These are phyloP conservation scores for Boletellus sp. DNA, from an alignment of 768 basidiomycete species.

Conservation along the genomic window DNA sequence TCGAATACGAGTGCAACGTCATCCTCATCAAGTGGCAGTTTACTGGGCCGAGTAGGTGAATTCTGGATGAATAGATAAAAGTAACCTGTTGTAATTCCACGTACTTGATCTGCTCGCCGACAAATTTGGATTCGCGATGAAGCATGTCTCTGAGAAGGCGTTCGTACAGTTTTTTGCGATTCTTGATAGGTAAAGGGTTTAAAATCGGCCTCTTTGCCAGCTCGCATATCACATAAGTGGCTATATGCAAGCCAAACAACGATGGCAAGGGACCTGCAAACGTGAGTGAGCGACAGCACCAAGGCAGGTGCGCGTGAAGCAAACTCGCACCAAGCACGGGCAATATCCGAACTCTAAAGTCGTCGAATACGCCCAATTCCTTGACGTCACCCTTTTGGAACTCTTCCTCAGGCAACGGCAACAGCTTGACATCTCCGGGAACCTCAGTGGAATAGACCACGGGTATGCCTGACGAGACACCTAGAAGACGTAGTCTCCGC, in stretches of 20 bases:
- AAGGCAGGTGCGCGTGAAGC: not conserved
- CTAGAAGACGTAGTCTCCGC: conserved; percentile 60
- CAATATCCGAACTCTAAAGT: conserved; percentile 90
- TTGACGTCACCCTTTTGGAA: conserved; percentile 85
- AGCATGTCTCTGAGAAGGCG: conserved; percentile 74
- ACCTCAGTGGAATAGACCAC: conserved; percentile 97
- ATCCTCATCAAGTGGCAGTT: conserved; percentile 75
- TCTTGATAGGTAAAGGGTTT: conserved; percentile 84
- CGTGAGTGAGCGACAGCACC: not conserved
- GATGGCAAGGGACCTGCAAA: conserved; percentile 62
- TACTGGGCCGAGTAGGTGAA: conserved; percentile 39
- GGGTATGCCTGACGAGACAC: conserved; percentile 66
- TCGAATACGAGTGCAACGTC: conserved; percentile 85
- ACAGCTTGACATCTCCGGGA: conserved; percentile 79
- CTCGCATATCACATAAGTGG: conserved; percentile 84
- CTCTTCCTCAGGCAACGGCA: conserved; percentile 90
- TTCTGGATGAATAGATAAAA: not conserved
- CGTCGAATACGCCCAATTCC: conserved; percentile 86
- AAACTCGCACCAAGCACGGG: conserved; percentile 73
- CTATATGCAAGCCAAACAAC: conserved; percentile 87
- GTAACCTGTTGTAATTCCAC: conserved; percentile 20
- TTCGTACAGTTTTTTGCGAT: conserved; percentile 80
- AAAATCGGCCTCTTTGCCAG: conserved; percentile 79
- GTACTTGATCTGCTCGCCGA: conserved; percentile 57
- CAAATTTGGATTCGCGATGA: conserved; percentile 66